Conservation (phyloP, 352 stramenopile species). For the Globisporangium cederbergense region DNA sequence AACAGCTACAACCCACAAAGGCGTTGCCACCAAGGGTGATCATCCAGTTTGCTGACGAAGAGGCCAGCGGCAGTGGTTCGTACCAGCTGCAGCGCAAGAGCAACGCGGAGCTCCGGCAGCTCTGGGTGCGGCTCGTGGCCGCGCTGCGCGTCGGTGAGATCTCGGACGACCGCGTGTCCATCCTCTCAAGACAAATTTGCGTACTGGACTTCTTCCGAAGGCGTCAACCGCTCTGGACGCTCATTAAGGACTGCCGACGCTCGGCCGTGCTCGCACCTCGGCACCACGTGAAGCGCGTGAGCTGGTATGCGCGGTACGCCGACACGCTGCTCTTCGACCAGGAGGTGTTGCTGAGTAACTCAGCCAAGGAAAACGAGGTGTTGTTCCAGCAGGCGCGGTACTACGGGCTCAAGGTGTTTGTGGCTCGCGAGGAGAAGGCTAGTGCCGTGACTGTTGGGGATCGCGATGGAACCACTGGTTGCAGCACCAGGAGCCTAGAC, state of each 20-base stretch:
- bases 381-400: conserved; percentile 24
- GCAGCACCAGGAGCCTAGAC: neutral
- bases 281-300: conserved; percentile 24
- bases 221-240: conserved; percentile 28
- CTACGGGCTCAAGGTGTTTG: conserved; percentile 28
- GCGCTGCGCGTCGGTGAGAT: conserved; percentile 31
- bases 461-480: too few relatives aligned
- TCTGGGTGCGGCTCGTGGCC: conserved; percentile 26
- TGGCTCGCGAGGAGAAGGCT: conserved; percentile 18
- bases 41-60: conserved; percentile 18
- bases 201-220: conserved; percentile 26
- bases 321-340: conserved; percentile 33
- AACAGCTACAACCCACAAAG: neutral
- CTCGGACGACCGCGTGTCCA: conserved; percentile 18
- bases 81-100: conserved; percentile 10
- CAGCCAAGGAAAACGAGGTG: conserved; percentile 29
- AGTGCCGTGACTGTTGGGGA: neutral
- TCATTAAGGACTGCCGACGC: conserved; percentile 35
- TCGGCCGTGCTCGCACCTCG: conserved; percentile 13
- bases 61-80: neutral
- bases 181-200: conserved; percentile 26
- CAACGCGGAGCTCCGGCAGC: conserved; percentile 12
- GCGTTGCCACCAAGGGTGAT: conserved; percentile 4
- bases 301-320: conserved; percentile 22
- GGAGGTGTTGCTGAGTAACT: conserved; percentile 29